Evolutionary conservation across 306 rosid genomes (phyloP).

Genomic region (Cucurbita maxima): DNA sequence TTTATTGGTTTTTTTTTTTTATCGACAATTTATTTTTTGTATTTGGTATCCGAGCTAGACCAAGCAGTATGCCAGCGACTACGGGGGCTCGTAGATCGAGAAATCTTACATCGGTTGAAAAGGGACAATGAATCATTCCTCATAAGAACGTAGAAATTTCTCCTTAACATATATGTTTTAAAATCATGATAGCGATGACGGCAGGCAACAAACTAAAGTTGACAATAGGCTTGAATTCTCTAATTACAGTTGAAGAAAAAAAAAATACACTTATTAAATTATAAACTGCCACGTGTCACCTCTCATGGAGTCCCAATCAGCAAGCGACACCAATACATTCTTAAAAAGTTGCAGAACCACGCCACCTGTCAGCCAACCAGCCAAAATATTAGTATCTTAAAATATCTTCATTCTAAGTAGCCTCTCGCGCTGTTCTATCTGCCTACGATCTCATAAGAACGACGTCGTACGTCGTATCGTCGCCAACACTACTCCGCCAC

Average conservation of each 20-base stretch:
- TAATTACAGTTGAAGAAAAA: background rate
- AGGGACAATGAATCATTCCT: too few relatives aligned
- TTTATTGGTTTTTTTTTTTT: too few relatives aligned
- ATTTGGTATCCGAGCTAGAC: too few relatives aligned
- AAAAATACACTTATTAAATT: background rate
- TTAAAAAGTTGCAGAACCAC: background rate
- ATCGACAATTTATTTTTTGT: too few relatives aligned
- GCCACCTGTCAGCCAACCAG: conserved; percentile 1
- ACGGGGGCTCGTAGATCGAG: too few relatives aligned
- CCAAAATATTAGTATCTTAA: background rate
- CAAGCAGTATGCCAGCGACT: too few relatives aligned
- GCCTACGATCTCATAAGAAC: background rate
- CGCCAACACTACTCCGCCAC: background rate
- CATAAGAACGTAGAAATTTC: rapidly evolving
- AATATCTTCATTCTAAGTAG: background rate
- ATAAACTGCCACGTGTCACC: background rate
- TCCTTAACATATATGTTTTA: too few relatives aligned
- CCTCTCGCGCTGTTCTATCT: background rate
- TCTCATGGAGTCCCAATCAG: background rate
- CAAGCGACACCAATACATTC: background rate
- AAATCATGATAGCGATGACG: too few relatives aligned
- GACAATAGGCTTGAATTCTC: too few relatives aligned
- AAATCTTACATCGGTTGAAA: too few relatives aligned
- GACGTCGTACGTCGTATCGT: background rate
- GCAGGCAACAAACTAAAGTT: too few relatives aligned